phyloP scores from a whole-genome alignment of 768 basidiomycete species.

The Phanerodontia chrysosporium region DNA sequence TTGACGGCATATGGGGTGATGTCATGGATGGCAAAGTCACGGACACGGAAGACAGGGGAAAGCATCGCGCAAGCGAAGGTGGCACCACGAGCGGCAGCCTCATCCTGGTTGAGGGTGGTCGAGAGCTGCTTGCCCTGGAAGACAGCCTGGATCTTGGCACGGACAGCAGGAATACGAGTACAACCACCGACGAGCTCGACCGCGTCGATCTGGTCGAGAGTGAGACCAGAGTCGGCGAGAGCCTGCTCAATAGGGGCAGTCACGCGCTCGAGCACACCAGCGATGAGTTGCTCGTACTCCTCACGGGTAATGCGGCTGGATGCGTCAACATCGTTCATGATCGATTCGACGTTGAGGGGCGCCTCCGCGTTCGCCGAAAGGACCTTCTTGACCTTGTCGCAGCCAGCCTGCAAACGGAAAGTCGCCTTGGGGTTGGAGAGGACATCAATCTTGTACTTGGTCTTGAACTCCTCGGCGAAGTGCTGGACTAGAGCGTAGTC shows the following conservation, averaged over 20 bases:
- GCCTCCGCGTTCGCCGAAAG: conserved; percentile 91
- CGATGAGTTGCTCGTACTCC: conserved; percentile 73
- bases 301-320: conserved; percentile 83
- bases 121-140: conserved; percentile 83
- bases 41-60: conserved; percentile 96
- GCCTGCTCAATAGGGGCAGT: conserved; percentile 72
- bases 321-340: conserved; percentile 95
- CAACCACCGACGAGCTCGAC: conserved; percentile 93
- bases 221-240: conserved; percentile 74
- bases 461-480: conserved; percentile 89
- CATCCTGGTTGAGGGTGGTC: conserved; percentile 95
- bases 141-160: conserved; percentile 76
- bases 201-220: conserved; percentile 80
- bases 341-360: conserved; percentile 88
- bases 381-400: conserved; percentile 95
- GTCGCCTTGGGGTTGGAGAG: conserved; percentile 84
- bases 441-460: conserved; percentile 98
- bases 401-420: conserved; percentile 85
- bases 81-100: conserved; percentile 92
- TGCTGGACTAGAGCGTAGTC: conserved; percentile 87
- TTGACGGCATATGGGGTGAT: conserved; percentile 86
- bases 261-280: conserved; percentile 73
- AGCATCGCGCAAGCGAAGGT: conserved; percentile 97
- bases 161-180: conserved; percentile 91
- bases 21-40: conserved; percentile 89